These are phyloP conservation scores for Fusarium xyrophilum DNA, from an alignment of 2,329 filamentous ascomycete genomes.

Conservation along the genomic window DNA sequence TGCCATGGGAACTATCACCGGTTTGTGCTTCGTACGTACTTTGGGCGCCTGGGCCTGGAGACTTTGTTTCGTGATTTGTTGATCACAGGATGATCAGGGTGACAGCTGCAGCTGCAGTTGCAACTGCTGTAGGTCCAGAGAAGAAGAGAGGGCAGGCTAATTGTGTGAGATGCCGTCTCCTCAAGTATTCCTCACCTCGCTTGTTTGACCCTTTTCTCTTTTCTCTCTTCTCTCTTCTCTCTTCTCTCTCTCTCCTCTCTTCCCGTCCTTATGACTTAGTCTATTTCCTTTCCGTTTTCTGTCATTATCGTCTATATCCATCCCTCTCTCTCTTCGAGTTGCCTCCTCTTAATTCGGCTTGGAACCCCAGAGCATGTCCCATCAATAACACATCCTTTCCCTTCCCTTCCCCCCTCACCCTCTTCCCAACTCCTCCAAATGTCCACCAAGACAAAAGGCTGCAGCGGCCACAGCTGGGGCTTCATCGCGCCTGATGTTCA, in stretches of 20 bases:
- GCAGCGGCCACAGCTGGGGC: constrained; percentile 41
- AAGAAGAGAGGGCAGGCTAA: background rate
- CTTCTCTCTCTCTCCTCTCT: background rate
- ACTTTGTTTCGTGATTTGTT: constrained; percentile 3
- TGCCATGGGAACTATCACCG: constrained; percentile 32
- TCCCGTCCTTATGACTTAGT: constrained; percentile 1
- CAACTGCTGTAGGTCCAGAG: background rate
- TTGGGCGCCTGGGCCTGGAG: background rate
- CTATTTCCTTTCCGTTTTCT: background rate
- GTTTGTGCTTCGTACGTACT: constrained; percentile 28
- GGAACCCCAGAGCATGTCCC: constrained; percentile 25
- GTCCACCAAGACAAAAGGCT: constrained; percentile 24
- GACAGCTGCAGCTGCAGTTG: background rate
- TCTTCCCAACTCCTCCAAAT: background rate
- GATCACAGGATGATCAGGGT: background rate
- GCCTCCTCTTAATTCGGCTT: constrained; percentile 27
- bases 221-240: background rate
- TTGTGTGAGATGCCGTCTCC: constrained; percentile 3
- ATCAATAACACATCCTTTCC: background rate
- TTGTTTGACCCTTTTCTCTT: constrained; percentile 8
- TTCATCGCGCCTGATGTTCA: constrained; percentile 41
- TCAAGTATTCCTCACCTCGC: constrained; percentile 14
- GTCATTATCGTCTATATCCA: background rate
- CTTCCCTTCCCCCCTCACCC: background rate
- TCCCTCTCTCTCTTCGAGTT: constrained; percentile 34